Conservation (phyloP, 1,284 basidiomycete genomes). For the Moesziomyces sp. region DNA sequence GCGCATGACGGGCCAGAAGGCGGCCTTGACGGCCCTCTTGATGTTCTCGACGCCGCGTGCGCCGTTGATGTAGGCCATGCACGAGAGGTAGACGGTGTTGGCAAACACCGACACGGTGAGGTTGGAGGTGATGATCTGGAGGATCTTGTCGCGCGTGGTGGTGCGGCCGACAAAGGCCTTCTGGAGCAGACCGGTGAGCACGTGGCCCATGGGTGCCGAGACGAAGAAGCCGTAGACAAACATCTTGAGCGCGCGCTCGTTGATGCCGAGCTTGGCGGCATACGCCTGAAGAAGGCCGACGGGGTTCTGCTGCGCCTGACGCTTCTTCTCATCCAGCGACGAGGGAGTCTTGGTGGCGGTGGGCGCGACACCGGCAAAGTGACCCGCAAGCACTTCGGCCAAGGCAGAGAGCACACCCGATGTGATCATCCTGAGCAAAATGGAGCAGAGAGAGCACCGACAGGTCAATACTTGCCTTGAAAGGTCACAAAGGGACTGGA, state of each 20-base stretch:
- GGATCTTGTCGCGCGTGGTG: conserved; percentile 76
- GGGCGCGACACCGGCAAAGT: conserved; percentile 53
- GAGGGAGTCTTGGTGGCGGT: conserved; percentile 28
- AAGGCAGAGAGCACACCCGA: conserved; percentile 55
- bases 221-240: conserved; percentile 83
- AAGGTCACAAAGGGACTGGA: not conserved
- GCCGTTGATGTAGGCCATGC: conserved; percentile 86
- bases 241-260: conserved; percentile 77
- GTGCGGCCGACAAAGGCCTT: conserved; percentile 81
- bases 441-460: not conserved
- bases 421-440: conserved; percentile 46
- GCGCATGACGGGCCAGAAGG: conserved; percentile 80
- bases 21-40: conserved; percentile 77
- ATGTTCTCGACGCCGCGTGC: conserved; percentile 77
- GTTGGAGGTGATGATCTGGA: conserved; percentile 78
- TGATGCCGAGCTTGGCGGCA: conserved; percentile 51
- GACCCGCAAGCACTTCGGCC: conserved; percentile 55
- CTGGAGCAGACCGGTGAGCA: conserved; percentile 76
- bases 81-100: conserved; percentile 76
- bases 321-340: conserved; percentile 39
- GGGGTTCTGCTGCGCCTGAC: conserved; percentile 33
- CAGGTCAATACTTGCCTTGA: not conserved
- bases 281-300: conserved; percentile 26
- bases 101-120: conserved; percentile 82
- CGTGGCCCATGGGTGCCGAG: conserved; percentile 83